A percentile compares a stretch with the other conserved stretches of the same genome.
Evolutionary conservation across 1,284 basidiomycete species (phyloP).

Genomic region (Sporisorium reilianum): DNA sequence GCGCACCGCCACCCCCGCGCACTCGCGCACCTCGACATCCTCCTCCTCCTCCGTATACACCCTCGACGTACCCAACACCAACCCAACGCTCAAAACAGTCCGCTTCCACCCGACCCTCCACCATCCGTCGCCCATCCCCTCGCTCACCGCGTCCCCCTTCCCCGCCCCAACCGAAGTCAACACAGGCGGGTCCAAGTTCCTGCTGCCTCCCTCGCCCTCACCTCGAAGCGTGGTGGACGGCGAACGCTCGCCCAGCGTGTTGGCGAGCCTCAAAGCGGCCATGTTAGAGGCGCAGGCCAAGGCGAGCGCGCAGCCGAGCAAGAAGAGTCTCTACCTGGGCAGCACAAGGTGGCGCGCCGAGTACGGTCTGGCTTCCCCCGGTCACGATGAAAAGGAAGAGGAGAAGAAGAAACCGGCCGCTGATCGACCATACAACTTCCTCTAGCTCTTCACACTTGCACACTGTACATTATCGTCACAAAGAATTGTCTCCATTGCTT

Average conservation of each 20-base stretch:
- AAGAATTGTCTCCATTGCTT: neutral
- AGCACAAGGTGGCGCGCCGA: conserved; percentile 23
- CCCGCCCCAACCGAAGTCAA: neutral
- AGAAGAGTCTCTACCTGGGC: conserved; percentile 41
- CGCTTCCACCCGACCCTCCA: conserved; percentile 14
- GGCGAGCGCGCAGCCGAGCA: conserved; percentile 8
- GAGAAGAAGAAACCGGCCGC: neutral
- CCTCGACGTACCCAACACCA: conserved; percentile 5
- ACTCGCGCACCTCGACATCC: neutral
- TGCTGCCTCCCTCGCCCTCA: conserved; percentile 1
- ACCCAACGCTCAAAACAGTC: conserved; percentile 17
- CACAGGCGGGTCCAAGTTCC: conserved; percentile 4
- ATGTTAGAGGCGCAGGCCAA: conserved; percentile 44
- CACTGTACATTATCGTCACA: conserved; percentile 9
- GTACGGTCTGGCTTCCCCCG: conserved; percentile 1
- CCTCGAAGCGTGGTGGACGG: conserved; percentile 11
- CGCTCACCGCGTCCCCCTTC: neutral
- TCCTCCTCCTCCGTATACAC: conserved; percentile 8
- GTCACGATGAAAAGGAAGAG: neutral
- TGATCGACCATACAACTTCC: conserved; percentile 23
- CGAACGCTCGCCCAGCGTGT: conserved; percentile 25
- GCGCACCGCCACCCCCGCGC: neutral
- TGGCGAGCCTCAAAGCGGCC: conserved; percentile 33
- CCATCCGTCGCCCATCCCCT: conserved; percentile 3
- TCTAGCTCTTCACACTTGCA: conserved; percentile 6